Conservation (phyloP, 352 stramenopile species). For the Phytophthora idaei region DNA sequence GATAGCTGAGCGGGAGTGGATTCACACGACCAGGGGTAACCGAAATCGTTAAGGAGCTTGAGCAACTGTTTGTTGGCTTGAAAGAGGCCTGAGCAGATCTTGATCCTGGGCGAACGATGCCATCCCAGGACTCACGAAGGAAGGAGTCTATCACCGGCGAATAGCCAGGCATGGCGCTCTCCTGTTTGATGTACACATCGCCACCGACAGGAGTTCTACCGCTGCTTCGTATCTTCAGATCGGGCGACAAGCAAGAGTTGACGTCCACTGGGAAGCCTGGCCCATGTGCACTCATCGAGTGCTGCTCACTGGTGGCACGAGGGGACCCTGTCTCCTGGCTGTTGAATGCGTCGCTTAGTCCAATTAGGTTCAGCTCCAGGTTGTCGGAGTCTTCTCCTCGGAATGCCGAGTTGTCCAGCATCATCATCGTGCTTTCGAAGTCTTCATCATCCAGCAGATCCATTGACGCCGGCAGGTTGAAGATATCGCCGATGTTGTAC, state of each 20-base stretch:
- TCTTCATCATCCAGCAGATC: slow-evolving; percentile 68
- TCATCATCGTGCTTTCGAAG: slow-evolving; percentile 71
- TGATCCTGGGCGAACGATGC: slow-evolving; percentile 40
- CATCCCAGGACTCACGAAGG: slow-evolving; percentile 61
- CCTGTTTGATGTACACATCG: slow-evolving; percentile 49
- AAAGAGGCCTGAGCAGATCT: slow-evolving; percentile 37
- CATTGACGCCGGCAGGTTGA: slow-evolving; percentile 49
- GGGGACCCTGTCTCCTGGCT: slow-evolving; percentile 33
- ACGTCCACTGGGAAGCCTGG: neutral
- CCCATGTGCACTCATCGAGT: neutral
- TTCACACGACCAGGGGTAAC: slow-evolving; percentile 30
- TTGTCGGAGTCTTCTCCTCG: slow-evolving; percentile 45
- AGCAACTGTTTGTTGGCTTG: slow-evolving; percentile 11
- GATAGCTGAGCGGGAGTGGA: slow-evolving; percentile 36
- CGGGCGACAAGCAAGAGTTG: slow-evolving; percentile 37
- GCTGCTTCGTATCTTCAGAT: slow-evolving; percentile 44
- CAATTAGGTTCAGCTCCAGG: slow-evolving; percentile 50
- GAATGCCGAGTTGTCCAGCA: slow-evolving; percentile 50
- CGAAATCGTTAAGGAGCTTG: slow-evolving; percentile 23
- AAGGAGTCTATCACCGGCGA: slow-evolving; percentile 69
- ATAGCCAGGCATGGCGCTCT: slow-evolving; percentile 40
- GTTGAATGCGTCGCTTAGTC: slow-evolving; percentile 54
- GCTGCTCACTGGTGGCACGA: slow-evolving; percentile 10
- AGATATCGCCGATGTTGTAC: slow-evolving; percentile 49
- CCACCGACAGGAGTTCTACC: slow-evolving; percentile 26